Evolutionary conservation across 2,329 filamentous ascomycete genomes (phyloP).

Genomic region (Beauveria sp.): DNA sequence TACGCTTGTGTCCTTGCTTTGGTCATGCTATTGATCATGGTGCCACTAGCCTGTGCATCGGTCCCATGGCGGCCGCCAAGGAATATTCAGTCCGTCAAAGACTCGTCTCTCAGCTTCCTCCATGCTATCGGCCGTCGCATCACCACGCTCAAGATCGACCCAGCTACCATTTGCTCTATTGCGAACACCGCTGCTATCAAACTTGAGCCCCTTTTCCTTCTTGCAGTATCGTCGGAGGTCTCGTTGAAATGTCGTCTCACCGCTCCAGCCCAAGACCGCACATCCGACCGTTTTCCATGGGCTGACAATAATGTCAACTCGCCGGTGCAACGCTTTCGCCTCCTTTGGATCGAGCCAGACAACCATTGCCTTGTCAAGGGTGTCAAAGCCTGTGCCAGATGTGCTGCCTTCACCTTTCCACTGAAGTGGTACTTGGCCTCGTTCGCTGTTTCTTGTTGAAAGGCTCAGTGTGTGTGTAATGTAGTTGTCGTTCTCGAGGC

Average conservation of each 20-base stretch:
- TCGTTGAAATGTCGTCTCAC: slow-evolving; percentile 82
- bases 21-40: neutral
- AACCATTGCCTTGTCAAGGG: slow-evolving; percentile 82
- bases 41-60: slow-evolving; percentile 49
- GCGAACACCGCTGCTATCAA: slow-evolving; percentile 82
- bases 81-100: slow-evolving; percentile 67
- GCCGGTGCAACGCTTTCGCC: slow-evolving; percentile 52
- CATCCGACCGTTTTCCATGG: slow-evolving; percentile 88
- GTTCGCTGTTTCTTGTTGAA: slow-evolving; percentile 60
- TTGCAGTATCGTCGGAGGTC: slow-evolving; percentile 79
- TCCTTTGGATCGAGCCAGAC: slow-evolving; percentile 62
- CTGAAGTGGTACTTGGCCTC: slow-evolving; percentile 55
- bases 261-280: slow-evolving; percentile 80
- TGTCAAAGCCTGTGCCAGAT: slow-evolving; percentile 64
- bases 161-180: slow-evolving; percentile 56
- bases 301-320: slow-evolving; percentile 86
- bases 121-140: slow-evolving; percentile 48
- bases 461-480: slow-evolving; percentile 78
- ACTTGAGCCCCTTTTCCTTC: slow-evolving; percentile 65
- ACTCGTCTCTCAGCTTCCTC: slow-evolving; percentile 71
- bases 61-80: slow-evolving; percentile 58
- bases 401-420: slow-evolving; percentile 38
- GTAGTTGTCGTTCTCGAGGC: slow-evolving; percentile 59
- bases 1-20: neutral
- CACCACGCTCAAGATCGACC: slow-evolving; percentile 62